Evolutionary conservation across 768 basidiomycete genomes (phyloP).

Genomic region (Phaeotremella skinneri): DNA sequence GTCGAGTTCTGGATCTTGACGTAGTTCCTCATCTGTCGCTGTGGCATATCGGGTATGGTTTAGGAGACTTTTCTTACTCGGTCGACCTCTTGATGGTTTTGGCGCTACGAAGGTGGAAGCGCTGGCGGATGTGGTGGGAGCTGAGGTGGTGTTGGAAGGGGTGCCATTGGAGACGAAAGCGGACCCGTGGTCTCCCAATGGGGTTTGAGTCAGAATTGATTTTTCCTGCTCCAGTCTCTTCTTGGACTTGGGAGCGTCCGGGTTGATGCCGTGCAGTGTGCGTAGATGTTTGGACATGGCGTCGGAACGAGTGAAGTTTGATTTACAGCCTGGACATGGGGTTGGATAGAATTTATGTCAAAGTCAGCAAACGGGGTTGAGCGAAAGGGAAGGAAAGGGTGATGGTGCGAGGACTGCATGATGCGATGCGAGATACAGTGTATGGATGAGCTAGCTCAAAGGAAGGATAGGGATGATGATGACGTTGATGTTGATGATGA

Average conservation of each 20-base stretch:
- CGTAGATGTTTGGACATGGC: slow-evolving; percentile 86
- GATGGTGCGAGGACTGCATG: neutral
- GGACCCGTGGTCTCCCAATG: neutral
- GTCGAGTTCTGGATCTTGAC: slow-evolving; percentile 18
- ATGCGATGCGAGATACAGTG: no score
- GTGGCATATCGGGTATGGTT: neutral
- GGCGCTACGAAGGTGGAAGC: neutral
- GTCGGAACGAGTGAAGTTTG: slow-evolving; percentile 91
- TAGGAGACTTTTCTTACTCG: neutral
- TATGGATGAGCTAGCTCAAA: no score
- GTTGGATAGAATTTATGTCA: neutral
- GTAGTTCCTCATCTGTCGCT: slow-evolving; percentile 15
- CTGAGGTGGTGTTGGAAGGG: no score
- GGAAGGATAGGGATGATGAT: no score
- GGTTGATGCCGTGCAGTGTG: slow-evolving; percentile 74
- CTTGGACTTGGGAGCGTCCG: slow-evolving; percentile 60
- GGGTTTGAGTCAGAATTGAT: slow-evolving; percentile 4
- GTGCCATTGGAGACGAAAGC: no score
- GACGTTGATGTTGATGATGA: no score
- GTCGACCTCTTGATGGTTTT: neutral
- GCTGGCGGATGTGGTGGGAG: slow-evolving; percentile 7
- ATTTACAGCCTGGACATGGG: slow-evolving; percentile 82
- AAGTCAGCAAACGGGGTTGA: slow-evolving; percentile 3
- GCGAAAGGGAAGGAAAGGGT: neutral
- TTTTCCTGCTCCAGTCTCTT: slow-evolving; percentile 9